A percentile compares a stretch with the other conserved stretches of the same genome.
phyloP scores from a whole-genome alignment of 805 yeast genomes.

The Saccharomycopsis amapae region DNA sequence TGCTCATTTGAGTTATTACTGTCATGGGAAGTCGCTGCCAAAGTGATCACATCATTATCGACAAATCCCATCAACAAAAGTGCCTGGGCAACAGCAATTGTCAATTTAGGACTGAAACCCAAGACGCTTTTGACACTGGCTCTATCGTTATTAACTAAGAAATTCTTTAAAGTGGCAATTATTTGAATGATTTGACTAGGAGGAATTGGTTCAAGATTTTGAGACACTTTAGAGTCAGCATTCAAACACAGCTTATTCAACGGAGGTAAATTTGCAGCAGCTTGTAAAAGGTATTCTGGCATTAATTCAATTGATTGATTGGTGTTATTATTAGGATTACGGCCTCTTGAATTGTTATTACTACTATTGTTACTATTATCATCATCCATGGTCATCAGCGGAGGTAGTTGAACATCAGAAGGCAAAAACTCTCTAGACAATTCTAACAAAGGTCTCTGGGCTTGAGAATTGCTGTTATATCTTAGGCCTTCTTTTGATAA shows the following conservation, averaged over 20 bases:
- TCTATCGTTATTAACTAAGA: conserved; percentile 43
- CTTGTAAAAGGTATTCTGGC: conserved; percentile 45
- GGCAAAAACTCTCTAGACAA: conserved; percentile 45
- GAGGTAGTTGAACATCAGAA: conserved; percentile 50
- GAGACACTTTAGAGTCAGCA: conserved; percentile 51
- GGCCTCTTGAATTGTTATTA: neutral
- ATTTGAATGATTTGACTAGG: conserved; percentile 67
- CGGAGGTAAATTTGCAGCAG: conserved; percentile 51
- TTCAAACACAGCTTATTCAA: conserved; percentile 36
- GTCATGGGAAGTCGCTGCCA: conserved; percentile 34
- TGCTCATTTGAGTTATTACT: neutral
- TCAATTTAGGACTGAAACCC: conserved; percentile 47
- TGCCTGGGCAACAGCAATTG: conserved; percentile 67
- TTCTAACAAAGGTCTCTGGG: conserved; percentile 36
- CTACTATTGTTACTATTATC: neutral
- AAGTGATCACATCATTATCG: conserved; percentile 58
- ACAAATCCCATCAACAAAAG: conserved; percentile 70
- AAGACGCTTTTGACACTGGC: conserved; percentile 42
- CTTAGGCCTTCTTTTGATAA: conserved; percentile 54
- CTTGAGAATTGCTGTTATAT: conserved; percentile 29
- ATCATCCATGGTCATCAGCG: neutral
- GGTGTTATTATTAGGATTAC: conserved; percentile 1
- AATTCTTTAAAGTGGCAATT: conserved; percentile 55
- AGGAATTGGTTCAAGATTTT: conserved; percentile 55
- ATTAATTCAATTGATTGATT: conserved; percentile 24